phyloP scores from a whole-genome alignment of 805 yeast genomes.

The Candida adriatica region DNA sequence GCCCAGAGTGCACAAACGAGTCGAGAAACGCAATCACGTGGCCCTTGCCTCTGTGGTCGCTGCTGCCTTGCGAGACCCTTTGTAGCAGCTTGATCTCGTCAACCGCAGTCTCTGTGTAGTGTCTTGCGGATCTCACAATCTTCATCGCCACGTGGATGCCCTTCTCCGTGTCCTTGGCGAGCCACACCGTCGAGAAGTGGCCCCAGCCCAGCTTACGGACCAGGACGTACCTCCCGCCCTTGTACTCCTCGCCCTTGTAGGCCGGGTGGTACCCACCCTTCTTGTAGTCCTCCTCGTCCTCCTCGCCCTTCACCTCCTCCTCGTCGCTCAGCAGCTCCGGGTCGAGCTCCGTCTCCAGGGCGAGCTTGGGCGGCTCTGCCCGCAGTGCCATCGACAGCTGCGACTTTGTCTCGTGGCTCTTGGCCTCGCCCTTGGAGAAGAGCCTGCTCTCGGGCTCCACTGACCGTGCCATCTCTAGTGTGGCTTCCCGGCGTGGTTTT shows the following conservation, averaged over 20 bases:
- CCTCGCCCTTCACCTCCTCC: constrained; percentile 58
- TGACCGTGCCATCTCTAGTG: constrained; percentile 16
- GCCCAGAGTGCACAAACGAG: constrained; percentile 79
- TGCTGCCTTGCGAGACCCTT: constrained; percentile 54
- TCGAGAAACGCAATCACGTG: constrained; percentile 79
- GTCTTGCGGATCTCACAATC: constrained; percentile 84
- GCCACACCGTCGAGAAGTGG: constrained; percentile 94
- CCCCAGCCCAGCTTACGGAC: constrained; percentile 98
- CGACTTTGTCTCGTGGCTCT: constrained; percentile 9
- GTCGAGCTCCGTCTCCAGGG: too few species aligned
- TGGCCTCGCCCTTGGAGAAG: constrained; percentile 7
- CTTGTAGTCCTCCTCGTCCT: constrained; percentile 75
- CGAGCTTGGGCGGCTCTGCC: too few species aligned
- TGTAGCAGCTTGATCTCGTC: constrained; percentile 85
- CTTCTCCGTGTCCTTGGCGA: constrained; percentile 58
- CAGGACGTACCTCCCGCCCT: constrained; percentile 65
- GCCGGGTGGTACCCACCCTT: constrained; percentile 97
- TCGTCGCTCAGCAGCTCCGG: too few species aligned
- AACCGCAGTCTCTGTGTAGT: constrained; percentile 87
- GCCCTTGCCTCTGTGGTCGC: constrained; percentile 71
- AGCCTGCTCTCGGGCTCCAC: constrained; percentile 8
- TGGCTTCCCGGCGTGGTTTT: too few species aligned
- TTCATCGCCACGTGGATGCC: constrained; percentile 86
- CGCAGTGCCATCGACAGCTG: constrained; percentile 20
- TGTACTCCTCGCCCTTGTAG: constrained; percentile 76